Conservation (phyloP, 75 land plant species). For the Cunninghamia lanceolata region DNA sequence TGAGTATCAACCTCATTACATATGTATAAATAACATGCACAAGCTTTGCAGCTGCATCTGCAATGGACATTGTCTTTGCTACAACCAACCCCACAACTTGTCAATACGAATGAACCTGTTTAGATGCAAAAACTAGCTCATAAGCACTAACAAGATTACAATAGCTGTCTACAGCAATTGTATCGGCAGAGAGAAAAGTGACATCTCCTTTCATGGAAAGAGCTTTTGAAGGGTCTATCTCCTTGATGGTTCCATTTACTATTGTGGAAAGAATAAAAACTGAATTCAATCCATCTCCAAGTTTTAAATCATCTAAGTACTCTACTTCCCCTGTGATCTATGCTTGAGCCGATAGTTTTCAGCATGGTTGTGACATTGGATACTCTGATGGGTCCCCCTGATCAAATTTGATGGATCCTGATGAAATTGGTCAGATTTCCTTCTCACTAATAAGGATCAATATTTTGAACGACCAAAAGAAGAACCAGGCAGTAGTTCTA, state of each 20-base stretch:
- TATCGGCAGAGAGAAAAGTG: constrained; percentile 24
- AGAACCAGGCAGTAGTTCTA: no score
- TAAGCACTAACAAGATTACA: constrained; percentile 24
- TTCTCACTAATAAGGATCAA: no score
- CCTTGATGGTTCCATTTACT: constrained; percentile 16
- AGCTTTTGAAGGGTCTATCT: no score
- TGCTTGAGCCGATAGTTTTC: no score
- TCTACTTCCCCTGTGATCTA: constrained; percentile 31
- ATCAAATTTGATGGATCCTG: no score
- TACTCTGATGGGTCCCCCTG: no score
- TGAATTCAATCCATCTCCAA: constrained; percentile 27
- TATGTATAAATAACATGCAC: constrained; percentile 24
- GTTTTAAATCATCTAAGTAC: constrained; percentile 28
- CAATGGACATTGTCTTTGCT: constrained; percentile 4
- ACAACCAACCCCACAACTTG: no score
- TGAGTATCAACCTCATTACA: constrained; percentile 25
- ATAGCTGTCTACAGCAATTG: constrained; percentile 21
- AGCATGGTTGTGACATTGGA: no score
- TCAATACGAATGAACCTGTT: no score
- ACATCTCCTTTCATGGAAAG: constrained; percentile 11
- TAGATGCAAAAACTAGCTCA: no score
- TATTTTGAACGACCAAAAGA: no score
- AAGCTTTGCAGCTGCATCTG: constrained; percentile 34
- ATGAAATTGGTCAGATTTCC: no score
- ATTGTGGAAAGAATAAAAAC: constrained; percentile 24